Evolutionary conservation across 768 basidiomycete species (phyloP).

Genomic region (Pisolithus sp.): DNA sequence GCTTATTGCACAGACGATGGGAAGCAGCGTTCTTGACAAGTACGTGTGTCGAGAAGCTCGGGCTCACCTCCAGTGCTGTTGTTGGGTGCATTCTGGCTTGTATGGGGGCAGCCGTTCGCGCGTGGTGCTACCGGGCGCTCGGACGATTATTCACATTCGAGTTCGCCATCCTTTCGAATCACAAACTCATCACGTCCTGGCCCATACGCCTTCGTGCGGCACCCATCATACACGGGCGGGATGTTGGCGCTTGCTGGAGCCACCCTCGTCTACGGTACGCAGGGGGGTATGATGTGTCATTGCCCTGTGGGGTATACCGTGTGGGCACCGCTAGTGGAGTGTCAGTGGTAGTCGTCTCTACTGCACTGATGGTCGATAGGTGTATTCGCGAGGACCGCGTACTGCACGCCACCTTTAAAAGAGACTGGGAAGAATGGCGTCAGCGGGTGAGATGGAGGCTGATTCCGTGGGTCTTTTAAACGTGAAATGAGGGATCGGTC

Average conservation of each 20-base stretch:
- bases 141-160: conserved; percentile 36
- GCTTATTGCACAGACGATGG: neutral
- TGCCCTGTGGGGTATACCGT: neutral
- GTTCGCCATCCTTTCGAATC: conserved; percentile 29
- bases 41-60: conserved; percentile 7
- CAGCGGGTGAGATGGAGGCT: conserved; percentile 4
- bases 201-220: conserved; percentile 36
- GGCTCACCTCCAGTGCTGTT: conserved; percentile 10
- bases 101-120: conserved; percentile 23
- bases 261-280: neutral
- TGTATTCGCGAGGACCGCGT: conserved; percentile 2
- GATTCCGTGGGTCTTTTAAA: conserved; percentile 10
- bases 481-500: neutral
- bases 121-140: conserved; percentile 31
- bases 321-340: neutral
- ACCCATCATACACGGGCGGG: conserved; percentile 22
- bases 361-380: neutral
- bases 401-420: conserved; percentile 2
- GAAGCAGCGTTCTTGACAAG: neutral
- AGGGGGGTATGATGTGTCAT: neutral
- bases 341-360: neutral
- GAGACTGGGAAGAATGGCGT: conserved; percentile 13
- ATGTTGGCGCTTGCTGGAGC: neutral
- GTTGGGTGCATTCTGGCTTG: conserved; percentile 17
- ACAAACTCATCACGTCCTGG: conserved; percentile 34